These are phyloP conservation scores for Pascua sp. DNA, from an alignment of 1,284 basidiomycete genomes.

Conservation along the genomic window DNA sequence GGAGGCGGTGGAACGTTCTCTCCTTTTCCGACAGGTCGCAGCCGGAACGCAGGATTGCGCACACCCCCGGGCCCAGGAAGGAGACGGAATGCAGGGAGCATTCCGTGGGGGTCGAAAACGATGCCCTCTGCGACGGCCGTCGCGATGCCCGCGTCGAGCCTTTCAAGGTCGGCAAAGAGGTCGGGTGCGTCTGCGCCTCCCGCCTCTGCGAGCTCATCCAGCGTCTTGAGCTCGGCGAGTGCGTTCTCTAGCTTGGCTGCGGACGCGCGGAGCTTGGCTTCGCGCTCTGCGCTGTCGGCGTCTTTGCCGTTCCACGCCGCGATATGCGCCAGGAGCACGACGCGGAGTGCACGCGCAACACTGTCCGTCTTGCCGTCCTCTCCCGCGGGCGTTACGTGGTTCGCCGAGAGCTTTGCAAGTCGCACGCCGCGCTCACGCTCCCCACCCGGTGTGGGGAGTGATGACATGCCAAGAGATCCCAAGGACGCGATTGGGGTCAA, in stretches of 20 bases:
- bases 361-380: slow-evolving; percentile 30
- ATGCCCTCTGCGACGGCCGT: neutral
- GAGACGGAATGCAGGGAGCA: slow-evolving; percentile 18
- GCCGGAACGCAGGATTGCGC: slow-evolving; percentile 11
- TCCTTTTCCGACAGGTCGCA: slow-evolving; percentile 10
- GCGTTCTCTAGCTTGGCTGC: slow-evolving; percentile 21
- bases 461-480: neutral
- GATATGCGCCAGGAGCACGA: slow-evolving; percentile 28
- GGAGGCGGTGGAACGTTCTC: slow-evolving; percentile 12
- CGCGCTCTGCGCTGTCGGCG: slow-evolving; percentile 4
- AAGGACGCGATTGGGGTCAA: neutral
- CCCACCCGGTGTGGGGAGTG: neutral
- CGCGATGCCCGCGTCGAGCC: slow-evolving; percentile 14
- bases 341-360: slow-evolving; percentile 21
- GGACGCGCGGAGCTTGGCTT: neutral
- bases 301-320: slow-evolving; percentile 27
- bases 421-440: slow-evolving; percentile 16
- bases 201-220: slow-evolving; percentile 31
- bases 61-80: slow-evolving; percentile 1
- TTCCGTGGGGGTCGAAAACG: slow-evolving; percentile 8
- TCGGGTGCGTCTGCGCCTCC: slow-evolving; percentile 15
- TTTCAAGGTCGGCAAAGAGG: slow-evolving; percentile 38
- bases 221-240: slow-evolving; percentile 31
- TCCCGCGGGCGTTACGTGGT: slow-evolving; percentile 32
- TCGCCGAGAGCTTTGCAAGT: slow-evolving; percentile 34